A percentile compares a stretch with the other conserved stretches of the same genome.
phyloP scores from a whole-genome alignment of 257 asterid species.

The Rhazya stricta region DNA sequence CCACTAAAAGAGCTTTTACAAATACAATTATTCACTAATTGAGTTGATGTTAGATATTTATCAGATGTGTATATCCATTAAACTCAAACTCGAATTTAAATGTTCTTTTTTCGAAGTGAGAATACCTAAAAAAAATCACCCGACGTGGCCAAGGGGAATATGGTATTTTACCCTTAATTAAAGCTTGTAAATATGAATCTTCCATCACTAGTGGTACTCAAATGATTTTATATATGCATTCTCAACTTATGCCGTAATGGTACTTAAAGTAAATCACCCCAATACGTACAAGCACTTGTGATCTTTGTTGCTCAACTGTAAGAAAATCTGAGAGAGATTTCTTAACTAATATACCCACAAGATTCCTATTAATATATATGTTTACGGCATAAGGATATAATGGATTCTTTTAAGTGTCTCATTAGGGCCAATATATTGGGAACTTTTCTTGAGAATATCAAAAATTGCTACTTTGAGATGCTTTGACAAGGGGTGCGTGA shows the following conservation, averaged over 20 bases:
- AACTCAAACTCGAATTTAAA: too few relatives aligned
- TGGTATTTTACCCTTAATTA: background rate
- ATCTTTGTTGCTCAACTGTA: background rate
- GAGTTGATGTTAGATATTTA: too few relatives aligned
- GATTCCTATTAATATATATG: background rate
- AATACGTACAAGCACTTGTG: background rate
- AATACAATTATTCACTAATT: too few relatives aligned
- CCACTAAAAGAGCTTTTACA: too few relatives aligned
- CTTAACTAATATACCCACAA: background rate
- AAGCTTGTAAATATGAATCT: background rate
- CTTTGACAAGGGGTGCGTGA: conserved; percentile 26
- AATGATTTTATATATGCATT: too few relatives aligned
- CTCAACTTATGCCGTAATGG: too few relatives aligned
- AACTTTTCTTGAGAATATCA: conserved; percentile 24
- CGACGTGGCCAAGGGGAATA: background rate
- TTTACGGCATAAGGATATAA: background rate
- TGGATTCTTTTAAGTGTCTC: background rate
- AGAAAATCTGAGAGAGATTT: background rate
- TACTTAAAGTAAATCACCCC: too few relatives aligned
- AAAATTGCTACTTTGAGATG: conserved; percentile 21
- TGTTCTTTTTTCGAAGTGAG: too few relatives aligned
- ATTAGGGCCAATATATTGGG: conserved; percentile 27
- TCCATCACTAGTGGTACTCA: background rate
- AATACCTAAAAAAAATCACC: background rate
- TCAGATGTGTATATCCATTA: too few relatives aligned